Base-by-base conservation (phyloP, 805 yeast genomes). In the Brettanomyces nanus region DNA sequence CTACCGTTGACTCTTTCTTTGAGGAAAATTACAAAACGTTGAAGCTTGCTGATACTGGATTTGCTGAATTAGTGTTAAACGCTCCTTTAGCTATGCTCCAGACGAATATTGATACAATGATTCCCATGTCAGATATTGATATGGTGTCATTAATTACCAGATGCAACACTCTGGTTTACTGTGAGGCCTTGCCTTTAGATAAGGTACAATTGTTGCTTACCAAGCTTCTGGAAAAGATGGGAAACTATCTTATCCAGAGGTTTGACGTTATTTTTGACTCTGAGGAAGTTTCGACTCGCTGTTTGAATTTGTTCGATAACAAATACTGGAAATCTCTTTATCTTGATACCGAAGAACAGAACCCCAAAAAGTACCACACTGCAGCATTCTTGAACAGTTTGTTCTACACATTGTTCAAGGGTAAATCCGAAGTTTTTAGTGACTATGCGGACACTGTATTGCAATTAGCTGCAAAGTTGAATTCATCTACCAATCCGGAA, bases 81-180 rank as follows among this genome's bases (percentile, higher is more conserved):
- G 38, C 58, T 1, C 58, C 68, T 2, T 40, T 58, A 9, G 32
- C 48, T 1, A 45, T 51, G 9, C 32, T 73, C 13, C 41, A 41
- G 9, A 45, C 39, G 14, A 32, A 38, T 1, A 13, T 54, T 2
- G 43, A 56, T 1, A 45, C 54, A 11, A 63, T 67, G 36, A 50
- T 66, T 19, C 73, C 77, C 3, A 58, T 62, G 6, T 53, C 69
- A 10, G 68, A 66, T 22, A 46, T 70, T 23, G 85, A 79, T 46
- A 56, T 69, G 6, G 62, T 72, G 18, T 73, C 68, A 4, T 49
- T 73, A 1, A 37, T 75, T 1, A 52, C 55, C 31, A 65, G 75
- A 45, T 40, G 73, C 3, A 43, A 51, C 10, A 45, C 56, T 1
- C 37, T 69, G 4, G 37, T 67, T 3, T 25, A 45, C 0, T 63